Conservation (phyloP, 2,329 filamentous ascomycete genomes). For the Cercospora sp. region DNA sequence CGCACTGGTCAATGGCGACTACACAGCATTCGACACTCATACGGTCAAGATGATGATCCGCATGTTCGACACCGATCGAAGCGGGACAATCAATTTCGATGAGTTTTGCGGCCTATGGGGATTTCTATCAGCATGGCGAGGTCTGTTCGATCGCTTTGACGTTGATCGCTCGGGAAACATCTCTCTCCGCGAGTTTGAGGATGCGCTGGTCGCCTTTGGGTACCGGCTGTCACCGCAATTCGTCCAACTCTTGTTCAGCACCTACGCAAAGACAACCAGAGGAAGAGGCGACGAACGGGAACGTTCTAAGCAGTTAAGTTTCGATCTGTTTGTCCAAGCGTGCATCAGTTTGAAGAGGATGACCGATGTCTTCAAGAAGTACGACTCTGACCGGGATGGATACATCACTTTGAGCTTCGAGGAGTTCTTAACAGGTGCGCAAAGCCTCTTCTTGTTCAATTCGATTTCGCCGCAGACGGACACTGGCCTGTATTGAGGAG, state of each 20-base stretch:
- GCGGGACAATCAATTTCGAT: constrained; percentile 85
- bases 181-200: constrained; percentile 79
- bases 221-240: constrained; percentile 86
- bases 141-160: constrained; percentile 94
- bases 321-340: constrained; percentile 95
- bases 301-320: constrained; percentile 51
- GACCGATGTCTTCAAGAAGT: constrained; percentile 99
- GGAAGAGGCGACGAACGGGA: constrained; percentile 41
- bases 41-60: constrained; percentile 99
- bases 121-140: constrained; percentile 90
- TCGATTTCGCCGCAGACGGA: constrained; percentile 53
- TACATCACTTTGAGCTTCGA: constrained; percentile 64
- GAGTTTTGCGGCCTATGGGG: constrained; percentile 97
- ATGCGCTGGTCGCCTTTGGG: constrained; percentile 86
- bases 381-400: constrained; percentile 93
- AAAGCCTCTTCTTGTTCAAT: constrained; percentile 56
- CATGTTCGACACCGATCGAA: constrained; percentile 95
- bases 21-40: constrained; percentile 86
- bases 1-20: constrained; percentile 94
- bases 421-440: constrained; percentile 57
- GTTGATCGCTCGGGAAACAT: constrained; percentile 76
- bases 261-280: constrained; percentile 64
- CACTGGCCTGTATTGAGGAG: constrained; percentile 51
- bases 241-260: constrained; percentile 79
- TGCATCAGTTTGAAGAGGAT: constrained; percentile 96